Evolutionary conservation across 2,329 filamentous ascomycete genomes (phyloP).

Genomic region (Sporothrix humicola): DNA sequence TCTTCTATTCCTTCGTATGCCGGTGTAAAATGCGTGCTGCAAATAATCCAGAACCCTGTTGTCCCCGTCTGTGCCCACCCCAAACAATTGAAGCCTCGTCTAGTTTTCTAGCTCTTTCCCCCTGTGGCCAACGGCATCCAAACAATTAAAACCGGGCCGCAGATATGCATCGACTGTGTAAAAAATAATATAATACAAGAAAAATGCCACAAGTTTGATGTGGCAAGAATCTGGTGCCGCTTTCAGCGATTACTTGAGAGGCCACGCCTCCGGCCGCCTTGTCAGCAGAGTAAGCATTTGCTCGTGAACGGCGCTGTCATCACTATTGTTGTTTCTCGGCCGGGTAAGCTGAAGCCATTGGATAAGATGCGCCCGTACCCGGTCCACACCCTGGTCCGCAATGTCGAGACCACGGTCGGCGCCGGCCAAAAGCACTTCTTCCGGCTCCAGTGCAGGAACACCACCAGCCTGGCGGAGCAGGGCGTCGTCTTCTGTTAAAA

Average conservation of each 20-base stretch:
- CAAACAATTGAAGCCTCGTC: not conserved
- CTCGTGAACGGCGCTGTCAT: not conserved
- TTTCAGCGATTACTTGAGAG: not conserved
- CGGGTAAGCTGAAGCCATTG: conserved; percentile 57
- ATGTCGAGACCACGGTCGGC: conserved; percentile 70
- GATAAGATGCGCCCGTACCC: conserved; percentile 55
- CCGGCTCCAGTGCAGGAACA: conserved; percentile 59
- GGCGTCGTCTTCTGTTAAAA: conserved; percentile 72
- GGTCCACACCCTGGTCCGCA: conserved; percentile 57
- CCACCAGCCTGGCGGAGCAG: conserved; percentile 70
- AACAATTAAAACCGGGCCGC: no score
- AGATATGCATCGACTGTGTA: no score
- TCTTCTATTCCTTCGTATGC: not conserved
- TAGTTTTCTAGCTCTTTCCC: not conserved
- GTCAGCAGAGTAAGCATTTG: conserved; percentile 35
- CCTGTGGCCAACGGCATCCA: no score
- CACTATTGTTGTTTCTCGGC: conserved; percentile 41
- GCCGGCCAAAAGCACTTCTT: conserved; percentile 73
- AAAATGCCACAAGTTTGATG: not conserved
- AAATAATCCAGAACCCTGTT: not conserved
- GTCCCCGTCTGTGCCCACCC: not conserved
- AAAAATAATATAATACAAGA: conserved; percentile 12
- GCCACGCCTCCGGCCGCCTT: conserved; percentile 36
- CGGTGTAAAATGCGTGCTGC: conserved; percentile 5
- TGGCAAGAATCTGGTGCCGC: not conserved